phyloP scores from a whole-genome alignment of 352 stramenopile genomes.

The Plasmopara viticola region DNA sequence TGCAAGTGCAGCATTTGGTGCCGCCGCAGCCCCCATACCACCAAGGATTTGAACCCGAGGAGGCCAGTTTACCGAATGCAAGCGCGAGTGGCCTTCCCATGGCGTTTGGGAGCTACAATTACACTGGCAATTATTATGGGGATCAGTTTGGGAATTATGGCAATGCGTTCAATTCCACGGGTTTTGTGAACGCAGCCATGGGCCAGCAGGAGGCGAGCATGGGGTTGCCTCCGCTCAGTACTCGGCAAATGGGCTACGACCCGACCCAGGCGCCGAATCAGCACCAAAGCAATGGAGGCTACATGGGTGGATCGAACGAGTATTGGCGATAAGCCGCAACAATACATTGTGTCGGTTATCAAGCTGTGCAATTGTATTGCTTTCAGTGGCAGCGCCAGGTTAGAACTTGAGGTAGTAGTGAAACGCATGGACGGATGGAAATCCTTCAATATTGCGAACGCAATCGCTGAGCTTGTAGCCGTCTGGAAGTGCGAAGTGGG shows the following conservation, averaged over 20 bases:
- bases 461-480: too few relatives aligned
- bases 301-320: constrained; percentile 41
- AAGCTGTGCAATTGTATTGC: too few relatives aligned
- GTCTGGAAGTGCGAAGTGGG: too few relatives aligned
- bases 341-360: too few relatives aligned
- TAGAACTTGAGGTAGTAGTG: too few relatives aligned
- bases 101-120: constrained; percentile 29
- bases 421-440: too few relatives aligned
- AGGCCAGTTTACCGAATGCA: constrained; percentile 22
- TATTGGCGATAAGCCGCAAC: constrained; percentile 42
- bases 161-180: constrained; percentile 27
- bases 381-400: too few relatives aligned
- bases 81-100: constrained; percentile 23
- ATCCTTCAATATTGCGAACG: too few relatives aligned
- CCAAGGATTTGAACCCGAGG: constrained; percentile 61
- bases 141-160: constrained; percentile 35
- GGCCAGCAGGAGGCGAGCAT: constrained; percentile 24
- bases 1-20: constrained; percentile 32
- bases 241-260: constrained; percentile 28
- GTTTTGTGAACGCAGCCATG: constrained; percentile 21
- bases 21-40: constrained; percentile 33
- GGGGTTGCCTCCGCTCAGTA: constrained; percentile 24
- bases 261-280: constrained; percentile 19
- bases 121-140: constrained; percentile 12
- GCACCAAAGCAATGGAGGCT: constrained; percentile 35